phyloP scores from a whole-genome alignment of 805 yeast genomes.

The Cephaloascus fragrans region DNA sequence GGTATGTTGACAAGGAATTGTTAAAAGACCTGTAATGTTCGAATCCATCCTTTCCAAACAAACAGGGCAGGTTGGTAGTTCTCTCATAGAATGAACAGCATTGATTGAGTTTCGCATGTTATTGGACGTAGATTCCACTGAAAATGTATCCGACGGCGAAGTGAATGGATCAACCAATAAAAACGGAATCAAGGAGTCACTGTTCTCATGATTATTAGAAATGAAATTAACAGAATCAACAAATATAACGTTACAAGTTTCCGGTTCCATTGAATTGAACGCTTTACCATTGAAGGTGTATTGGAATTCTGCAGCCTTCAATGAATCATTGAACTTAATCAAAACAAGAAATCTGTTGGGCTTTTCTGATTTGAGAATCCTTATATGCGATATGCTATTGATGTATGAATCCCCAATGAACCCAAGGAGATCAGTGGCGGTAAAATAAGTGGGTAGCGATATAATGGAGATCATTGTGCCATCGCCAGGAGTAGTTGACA shows the following conservation, averaged over 20 bases:
- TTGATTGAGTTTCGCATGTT: constrained; percentile 8
- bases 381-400: constrained; percentile 53
- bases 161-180: constrained; percentile 70
- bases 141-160: constrained; percentile 8
- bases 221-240: constrained; percentile 48
- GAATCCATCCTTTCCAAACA: constrained; percentile 86
- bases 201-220: not conserved
- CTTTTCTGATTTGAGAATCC: constrained; percentile 57
- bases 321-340: constrained; percentile 55
- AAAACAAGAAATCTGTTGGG: constrained; percentile 69
- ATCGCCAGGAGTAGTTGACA: constrained; percentile 29
- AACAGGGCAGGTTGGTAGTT: constrained; percentile 88
- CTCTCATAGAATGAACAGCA: constrained; percentile 23
- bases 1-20: constrained; percentile 89
- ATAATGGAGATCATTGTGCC: constrained; percentile 66
- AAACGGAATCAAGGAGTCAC: constrained; percentile 44
- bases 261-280: constrained; percentile 86
- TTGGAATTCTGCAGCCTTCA: constrained; percentile 55
- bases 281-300: constrained; percentile 57
- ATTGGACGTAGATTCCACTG: constrained; percentile 7
- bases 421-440: constrained; percentile 75
- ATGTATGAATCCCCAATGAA: constrained; percentile 60
- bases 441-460: constrained; percentile 83
- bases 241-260: constrained; percentile 66
- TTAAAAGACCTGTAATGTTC: constrained; percentile 66